These are phyloP conservation scores for Eimeria falciformis DNA, from an alignment of 169 alveolate genomes.

Conservation along the genomic window DNA sequence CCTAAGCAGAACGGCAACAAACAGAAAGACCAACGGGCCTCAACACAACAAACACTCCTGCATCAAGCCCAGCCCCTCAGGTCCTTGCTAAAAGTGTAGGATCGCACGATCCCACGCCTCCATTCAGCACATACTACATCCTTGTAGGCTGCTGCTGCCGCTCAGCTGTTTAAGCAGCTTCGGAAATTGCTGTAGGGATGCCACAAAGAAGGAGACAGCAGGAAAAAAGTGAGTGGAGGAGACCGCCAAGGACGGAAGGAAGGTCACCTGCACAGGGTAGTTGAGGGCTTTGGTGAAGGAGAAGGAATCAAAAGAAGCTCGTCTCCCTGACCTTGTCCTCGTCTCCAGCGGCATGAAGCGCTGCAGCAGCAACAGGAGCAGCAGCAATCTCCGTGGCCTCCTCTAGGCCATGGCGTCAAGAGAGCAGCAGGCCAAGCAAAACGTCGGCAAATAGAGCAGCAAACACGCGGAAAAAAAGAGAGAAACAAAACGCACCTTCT, in stretches of 20 bases:
- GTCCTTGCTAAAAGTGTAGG: no score
- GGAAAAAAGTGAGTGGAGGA: background rate
- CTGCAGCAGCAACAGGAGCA: background rate
- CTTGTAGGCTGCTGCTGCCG: no score
- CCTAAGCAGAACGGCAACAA: slow-evolving; percentile 61
- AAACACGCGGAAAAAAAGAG: slow-evolving; percentile 60
- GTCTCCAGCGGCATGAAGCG: slow-evolving; percentile 77
- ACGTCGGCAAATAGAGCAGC: background rate
- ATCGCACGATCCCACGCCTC: no score
- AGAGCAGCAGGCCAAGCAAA: background rate
- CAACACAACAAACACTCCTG: no score
- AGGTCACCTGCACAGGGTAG: slow-evolving; percentile 88
- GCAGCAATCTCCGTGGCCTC: background rate
- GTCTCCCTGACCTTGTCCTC: slow-evolving; percentile 86
- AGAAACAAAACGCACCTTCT: slow-evolving; percentile 81
- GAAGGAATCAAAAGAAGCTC: slow-evolving; percentile 87
- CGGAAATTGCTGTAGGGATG: no score
- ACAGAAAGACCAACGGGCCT: no score
- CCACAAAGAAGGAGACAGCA: background rate
- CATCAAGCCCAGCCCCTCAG: no score
- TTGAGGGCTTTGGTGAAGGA: slow-evolving; percentile 89
- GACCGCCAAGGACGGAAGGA: background rate
- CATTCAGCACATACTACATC: no score
- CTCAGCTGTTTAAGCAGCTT: no score
- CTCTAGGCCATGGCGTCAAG: background rate